These are phyloP conservation scores for Leccinum boreale DNA, from an alignment of 768 basidiomycete genomes.

Conservation along the genomic window DNA sequence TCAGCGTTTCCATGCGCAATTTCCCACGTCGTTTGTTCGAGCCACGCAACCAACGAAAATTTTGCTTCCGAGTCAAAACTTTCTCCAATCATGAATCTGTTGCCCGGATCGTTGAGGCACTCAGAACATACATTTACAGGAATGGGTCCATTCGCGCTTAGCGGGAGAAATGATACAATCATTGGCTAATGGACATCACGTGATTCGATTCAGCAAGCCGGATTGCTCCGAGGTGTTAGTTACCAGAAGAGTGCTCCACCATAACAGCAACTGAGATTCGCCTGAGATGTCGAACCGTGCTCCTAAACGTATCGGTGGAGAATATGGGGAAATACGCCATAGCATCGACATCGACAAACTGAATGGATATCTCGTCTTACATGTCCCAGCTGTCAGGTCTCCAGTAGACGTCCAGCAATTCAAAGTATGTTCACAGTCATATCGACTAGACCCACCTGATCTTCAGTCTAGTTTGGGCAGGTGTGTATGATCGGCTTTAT, in stretches of 20 bases:
- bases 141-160: neutral
- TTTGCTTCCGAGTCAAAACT: neutral
- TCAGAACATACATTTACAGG: neutral
- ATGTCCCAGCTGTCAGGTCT: constrained; percentile 51
- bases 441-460: neutral
- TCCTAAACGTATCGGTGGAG: constrained; percentile 60
- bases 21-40: constrained; percentile 12
- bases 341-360: constrained; percentile 62
- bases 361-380: constrained; percentile 58
- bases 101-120: neutral
- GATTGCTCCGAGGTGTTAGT: neutral
- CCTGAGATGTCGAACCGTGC: constrained; percentile 19
- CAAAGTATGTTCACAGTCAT: constrained; percentile 52
- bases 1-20: constrained; percentile 18
- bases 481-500: constrained; percentile 38
- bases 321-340: constrained; percentile 72
- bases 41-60: neutral
- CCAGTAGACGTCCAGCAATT: constrained; percentile 89
- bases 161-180: neutral
- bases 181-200: neutral
- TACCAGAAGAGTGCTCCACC: neutral
- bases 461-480: constrained; percentile 73
- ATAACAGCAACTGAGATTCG: neutral
- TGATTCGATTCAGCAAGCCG: neutral
- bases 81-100: neutral